Evolutionary conservation across 2,329 filamentous ascomycete species (phyloP).

Genomic region (Triangularia setosa): DNA sequence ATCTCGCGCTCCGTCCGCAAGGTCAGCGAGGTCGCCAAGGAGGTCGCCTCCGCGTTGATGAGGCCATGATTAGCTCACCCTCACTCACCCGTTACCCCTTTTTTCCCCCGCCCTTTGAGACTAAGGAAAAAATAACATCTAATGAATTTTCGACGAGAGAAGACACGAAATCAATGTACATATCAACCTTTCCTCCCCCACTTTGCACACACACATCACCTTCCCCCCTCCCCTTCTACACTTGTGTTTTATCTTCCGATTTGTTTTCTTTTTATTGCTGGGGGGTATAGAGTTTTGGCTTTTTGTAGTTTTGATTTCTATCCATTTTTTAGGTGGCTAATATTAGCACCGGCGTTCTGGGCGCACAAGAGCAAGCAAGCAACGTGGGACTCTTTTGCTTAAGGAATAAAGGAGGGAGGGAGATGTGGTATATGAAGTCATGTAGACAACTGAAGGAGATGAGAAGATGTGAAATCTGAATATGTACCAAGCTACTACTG

Average conservation of each 20-base stretch:
- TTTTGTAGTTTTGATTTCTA: background rate
- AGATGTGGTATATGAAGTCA: background rate
- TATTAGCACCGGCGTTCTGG: background rate
- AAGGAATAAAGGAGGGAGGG: background rate
- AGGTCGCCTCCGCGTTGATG: background rate
- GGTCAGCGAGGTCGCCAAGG: conserved; percentile 20
- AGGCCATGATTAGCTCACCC: background rate
- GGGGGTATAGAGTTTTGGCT: background rate
- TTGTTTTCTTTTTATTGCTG: background rate
- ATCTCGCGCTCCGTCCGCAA: conserved; percentile 24
- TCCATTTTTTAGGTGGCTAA: background rate
- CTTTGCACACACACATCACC: background rate
- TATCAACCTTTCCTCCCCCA: background rate
- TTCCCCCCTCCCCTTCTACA: background rate
- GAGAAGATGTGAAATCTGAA: background rate
- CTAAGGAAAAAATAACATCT: background rate
- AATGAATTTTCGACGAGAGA: background rate
- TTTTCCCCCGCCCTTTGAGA: background rate
- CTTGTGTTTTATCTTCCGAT: background rate
- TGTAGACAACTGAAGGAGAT: background rate
- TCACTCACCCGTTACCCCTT: background rate
- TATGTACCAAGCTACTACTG: background rate
- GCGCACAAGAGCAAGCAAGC: background rate
- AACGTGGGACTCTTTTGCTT: background rate
- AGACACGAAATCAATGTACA: background rate